These are phyloP conservation scores for Coemansia reversa DNA, from an alignment of 192 early-diverging fungal genomes.

Conservation along the genomic window DNA sequence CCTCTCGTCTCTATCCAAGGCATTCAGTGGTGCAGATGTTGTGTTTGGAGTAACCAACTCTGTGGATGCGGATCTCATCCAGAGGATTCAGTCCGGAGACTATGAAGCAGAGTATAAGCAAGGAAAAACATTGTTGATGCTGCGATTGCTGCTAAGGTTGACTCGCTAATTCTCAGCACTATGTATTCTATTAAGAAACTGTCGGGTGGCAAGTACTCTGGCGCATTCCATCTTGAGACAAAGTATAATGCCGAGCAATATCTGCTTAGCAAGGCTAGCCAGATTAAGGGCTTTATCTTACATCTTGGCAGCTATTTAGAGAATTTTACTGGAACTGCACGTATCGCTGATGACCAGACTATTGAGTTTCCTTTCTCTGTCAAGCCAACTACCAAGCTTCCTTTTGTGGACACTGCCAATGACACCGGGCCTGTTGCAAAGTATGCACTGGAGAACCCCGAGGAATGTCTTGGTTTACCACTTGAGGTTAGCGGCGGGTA, in stretches of 20 bases:
- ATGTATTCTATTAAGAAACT: conserved; percentile 25
- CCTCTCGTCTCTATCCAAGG: conserved; percentile 18
- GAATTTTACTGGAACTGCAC: conserved; percentile 27
- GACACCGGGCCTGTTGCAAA: conserved; percentile 34
- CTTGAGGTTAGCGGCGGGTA: conserved; percentile 30
- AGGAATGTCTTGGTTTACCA: conserved; percentile 18
- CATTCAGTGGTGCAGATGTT: conserved; percentile 22
- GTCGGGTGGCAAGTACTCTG: conserved; percentile 29
- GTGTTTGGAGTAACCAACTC: conserved; percentile 45
- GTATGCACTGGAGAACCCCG: conserved; percentile 29
- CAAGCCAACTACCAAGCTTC: conserved; percentile 18
- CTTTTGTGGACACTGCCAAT: conserved; percentile 32
- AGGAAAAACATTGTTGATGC: conserved; percentile 40
- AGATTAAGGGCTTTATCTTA: conserved; percentile 22
- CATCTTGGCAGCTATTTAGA: conserved; percentile 37
- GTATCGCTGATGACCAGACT: conserved; percentile 28
- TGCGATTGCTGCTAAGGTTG: conserved; percentile 24
- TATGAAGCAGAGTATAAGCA: conserved; percentile 33
- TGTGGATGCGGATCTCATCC: conserved; percentile 12
- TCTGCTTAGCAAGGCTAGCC: conserved; percentile 20
- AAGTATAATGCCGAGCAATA: conserved; percentile 39
- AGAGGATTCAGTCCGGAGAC: conserved; percentile 11
- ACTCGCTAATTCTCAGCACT: conserved; percentile 23
- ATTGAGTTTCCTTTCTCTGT: conserved; percentile 33
- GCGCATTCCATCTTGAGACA: conserved; percentile 28